Base-by-base conservation (phyloP, 768 basidiomycete species). In the Suillus ampliporus region DNA sequence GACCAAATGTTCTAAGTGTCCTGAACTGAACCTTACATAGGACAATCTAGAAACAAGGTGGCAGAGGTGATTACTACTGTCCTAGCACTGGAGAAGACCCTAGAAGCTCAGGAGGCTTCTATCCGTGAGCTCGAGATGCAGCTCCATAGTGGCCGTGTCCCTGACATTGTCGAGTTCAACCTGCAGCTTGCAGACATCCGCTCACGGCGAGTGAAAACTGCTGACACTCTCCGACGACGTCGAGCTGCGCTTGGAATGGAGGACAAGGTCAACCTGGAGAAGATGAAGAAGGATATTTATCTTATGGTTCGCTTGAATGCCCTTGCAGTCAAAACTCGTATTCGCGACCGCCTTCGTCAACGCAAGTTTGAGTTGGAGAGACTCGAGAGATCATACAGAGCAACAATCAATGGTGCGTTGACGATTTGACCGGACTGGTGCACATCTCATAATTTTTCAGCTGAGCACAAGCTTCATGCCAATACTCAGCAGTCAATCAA, bases 341-440 rank as follows among this genome's bases (percentile, higher is more conserved):
- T 75, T 1, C 64, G 66, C 0, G 66, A 73, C 28, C 52, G 53
- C 4, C 56, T 75, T 5, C 60, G 66, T 4, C 53, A 67, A 15
- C 56, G 65, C 4, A 77, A 75, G 61, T 77, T 74, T 68, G 74
- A 76, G 60, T 31, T 71, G 26, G 70, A 74, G 10, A 41, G 61
- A 14, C 37, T 73, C 0, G 66, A 76, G 60, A 46, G 69, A 57
- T 37, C 11, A 41, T 51, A 31, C 44, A 31, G 61, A 7, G 23
- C 44, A 21, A 62, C 54, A 31, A 8, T 56, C 15, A 58, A 47
- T 51, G 54, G 54, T 62, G 44, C 1, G 11, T 59, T 43, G 13
- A 26, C 2, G 1, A 0, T 51, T 51, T 51, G 9, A 31, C 11
- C 0, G 1, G 13, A 38, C 28, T 38, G 50, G 5, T 35, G 34